Base-by-base conservation (phyloP, 352 stramenopile genomes). In the Phytopythium cucurbitacearum region DNA sequence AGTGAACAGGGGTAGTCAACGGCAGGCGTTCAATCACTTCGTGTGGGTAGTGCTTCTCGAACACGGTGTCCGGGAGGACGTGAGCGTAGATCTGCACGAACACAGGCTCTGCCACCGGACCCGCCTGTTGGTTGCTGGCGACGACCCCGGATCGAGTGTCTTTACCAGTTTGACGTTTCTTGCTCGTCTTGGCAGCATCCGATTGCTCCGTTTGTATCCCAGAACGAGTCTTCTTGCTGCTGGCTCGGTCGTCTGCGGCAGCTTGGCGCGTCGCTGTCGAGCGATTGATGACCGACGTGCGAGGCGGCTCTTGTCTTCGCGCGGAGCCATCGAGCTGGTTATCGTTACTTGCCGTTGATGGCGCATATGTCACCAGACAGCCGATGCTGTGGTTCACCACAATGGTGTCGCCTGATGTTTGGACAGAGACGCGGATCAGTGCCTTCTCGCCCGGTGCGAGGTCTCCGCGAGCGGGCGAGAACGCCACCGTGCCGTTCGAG, bases 341-440 rank as follows among this genome's bases (percentile, higher is more conserved):
- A 33, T 40, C 32, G 9, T 1, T 52, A 5, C 21, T 7, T 13
- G 11, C 1, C 5, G 13, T 11, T 3, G 38, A 35, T 3, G 34
- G 8, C 12, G 11, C 37, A 15, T 71, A 77, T 3, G 53, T 65
- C 40, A 91, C 60, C 44, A 65, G 70, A 38, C 80, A 91, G 16
- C 71, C 64, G 35, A 94, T 57, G 45, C 86, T 64, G 39, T 94
- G 79, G 55, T 91, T 83, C 8, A 94, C 50, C 2, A 91, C 73
- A 1, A 89, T 9, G 3, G 65, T 52, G 28, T 85, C 64, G n/a
- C 67, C 55, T 35, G 56, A 45, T 0, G 76, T 62, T 12, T 54
- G 57, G n/a, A 91, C 15, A 10, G 53, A 78, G 34, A 89, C 67
- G 4, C 77, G 75, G 32, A 91, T 65, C 5, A 91, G 59, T 12